Percentiles rank a stretch among this genome's conserved stretches.
Conservation (phyloP, 2,329 filamentous ascomycete species). For the Phyllosticta citribraziliensis region DNA sequence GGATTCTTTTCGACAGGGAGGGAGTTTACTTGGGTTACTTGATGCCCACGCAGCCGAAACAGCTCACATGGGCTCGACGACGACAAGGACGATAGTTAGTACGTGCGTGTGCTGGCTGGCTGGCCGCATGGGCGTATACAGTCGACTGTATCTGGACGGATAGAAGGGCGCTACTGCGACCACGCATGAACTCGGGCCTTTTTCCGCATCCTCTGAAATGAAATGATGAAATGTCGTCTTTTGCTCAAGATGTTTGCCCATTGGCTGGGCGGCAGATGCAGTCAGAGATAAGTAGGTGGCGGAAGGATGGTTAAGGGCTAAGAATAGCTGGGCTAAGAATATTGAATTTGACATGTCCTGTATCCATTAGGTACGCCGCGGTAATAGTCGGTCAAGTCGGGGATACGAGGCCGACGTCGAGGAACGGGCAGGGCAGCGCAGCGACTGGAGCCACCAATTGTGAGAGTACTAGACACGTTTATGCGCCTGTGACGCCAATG, state of each 20-base stretch:
- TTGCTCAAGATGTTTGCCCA: background rate
- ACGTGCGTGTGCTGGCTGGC: background rate
- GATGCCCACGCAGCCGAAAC: background rate
- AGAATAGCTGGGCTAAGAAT: background rate
- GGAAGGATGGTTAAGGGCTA: background rate
- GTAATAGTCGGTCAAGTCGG: background rate
- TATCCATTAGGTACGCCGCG: background rate
- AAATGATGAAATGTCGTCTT: background rate
- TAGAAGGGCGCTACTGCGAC: background rate
- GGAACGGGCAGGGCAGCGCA: background rate
- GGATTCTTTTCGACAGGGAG: background rate
- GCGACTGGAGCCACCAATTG: background rate
- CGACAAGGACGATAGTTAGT: background rate
- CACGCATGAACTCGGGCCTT: background rate
- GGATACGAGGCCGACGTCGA: background rate
- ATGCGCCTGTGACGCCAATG: background rate
- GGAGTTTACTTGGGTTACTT: background rate
- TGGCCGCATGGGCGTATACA: background rate
- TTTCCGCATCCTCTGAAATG: background rate
- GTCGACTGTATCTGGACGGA: background rate
- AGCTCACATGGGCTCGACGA: background rate
- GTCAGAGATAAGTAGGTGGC: background rate
- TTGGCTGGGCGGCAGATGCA: background rate
- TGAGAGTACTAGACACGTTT: background rate
- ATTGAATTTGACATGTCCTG: no score